Evolutionary conservation across 177 flowering plant genomes (phyloP).

Genomic region (Vitis hybrid): DNA sequence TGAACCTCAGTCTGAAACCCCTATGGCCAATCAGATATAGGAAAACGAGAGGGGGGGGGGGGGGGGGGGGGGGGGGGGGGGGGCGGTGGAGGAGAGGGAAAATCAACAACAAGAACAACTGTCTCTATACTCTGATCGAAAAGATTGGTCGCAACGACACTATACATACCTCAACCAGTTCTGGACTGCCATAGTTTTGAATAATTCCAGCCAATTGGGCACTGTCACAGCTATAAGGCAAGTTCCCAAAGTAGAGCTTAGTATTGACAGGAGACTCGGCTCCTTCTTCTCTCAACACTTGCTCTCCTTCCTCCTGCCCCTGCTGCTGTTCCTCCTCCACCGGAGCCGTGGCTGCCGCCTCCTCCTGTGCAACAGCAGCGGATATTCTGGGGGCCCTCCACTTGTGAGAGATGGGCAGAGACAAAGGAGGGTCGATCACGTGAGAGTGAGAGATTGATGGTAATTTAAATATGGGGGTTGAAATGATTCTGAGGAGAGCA

Average conservation of each 20-base stretch:
- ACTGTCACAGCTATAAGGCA: slow-evolving; percentile 89
- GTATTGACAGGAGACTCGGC: slow-evolving; percentile 33
- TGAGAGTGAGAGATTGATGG: slow-evolving; percentile 20
- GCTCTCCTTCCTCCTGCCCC: slow-evolving; percentile 19
- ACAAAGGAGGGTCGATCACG: slow-evolving; percentile 11
- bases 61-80: no score
- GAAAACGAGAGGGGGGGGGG: not conserved
- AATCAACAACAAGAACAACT: not conserved
- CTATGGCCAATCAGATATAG: no score
- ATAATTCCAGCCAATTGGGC: slow-evolving; percentile 87
- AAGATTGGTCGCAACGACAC: no score
- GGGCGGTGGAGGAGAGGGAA: no score
- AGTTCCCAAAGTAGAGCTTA: slow-evolving; percentile 91
- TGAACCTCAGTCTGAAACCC: no score
- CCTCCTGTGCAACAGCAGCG: slow-evolving; percentile 69
- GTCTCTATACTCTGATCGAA: no score
- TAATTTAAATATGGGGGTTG: slow-evolving; percentile 10
- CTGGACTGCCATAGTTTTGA: slow-evolving; percentile 78
- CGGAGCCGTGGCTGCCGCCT: slow-evolving; percentile 36
- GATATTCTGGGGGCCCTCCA: slow-evolving; percentile 37
- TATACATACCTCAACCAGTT: slow-evolving; percentile 72
- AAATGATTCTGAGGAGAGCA: slow-evolving; percentile 15
- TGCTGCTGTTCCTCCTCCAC: slow-evolving; percentile 19
- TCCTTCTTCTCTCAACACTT: slow-evolving; percentile 6
- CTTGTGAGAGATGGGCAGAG: slow-evolving; percentile 17